Conservation (phyloP, 352 stramenopile species). For the Globisporangium emineosum region DNA sequence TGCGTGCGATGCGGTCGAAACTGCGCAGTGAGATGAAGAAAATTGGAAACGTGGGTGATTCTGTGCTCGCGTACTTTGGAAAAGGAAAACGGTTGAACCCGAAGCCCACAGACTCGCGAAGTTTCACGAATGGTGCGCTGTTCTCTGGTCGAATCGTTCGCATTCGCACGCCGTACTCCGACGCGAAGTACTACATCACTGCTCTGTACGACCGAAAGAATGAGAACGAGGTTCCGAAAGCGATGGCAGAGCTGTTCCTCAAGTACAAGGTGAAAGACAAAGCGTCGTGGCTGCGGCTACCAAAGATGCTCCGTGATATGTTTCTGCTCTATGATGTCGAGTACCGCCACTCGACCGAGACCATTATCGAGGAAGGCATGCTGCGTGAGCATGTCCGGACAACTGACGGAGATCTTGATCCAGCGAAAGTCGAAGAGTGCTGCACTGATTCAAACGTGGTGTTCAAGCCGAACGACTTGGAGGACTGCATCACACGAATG, state of each 20-base stretch:
- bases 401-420: slow-evolving; percentile 55
- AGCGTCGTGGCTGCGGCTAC: slow-evolving; percentile 43
- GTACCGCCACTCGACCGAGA: slow-evolving; percentile 56
- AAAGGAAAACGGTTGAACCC: slow-evolving; percentile 46
- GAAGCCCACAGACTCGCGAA: slow-evolving; percentile 34
- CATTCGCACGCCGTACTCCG: slow-evolving; percentile 56
- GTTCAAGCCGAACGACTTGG: slow-evolving; percentile 58
- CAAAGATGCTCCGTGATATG: slow-evolving; percentile 44
- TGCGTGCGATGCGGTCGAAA: slow-evolving; percentile 34
- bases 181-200: slow-evolving; percentile 41
- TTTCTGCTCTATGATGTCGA: slow-evolving; percentile 74
- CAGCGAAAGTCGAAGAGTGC: slow-evolving; percentile 46
- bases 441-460: slow-evolving; percentile 64
- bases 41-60: slow-evolving; percentile 27
- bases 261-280: slow-evolving; percentile 60
- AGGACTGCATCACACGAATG: slow-evolving; percentile 66
- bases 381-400: slow-evolving; percentile 55
- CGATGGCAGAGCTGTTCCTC: slow-evolving; percentile 31
- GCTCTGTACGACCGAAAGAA: slow-evolving; percentile 39
- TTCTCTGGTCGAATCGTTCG: slow-evolving; percentile 49
- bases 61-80: slow-evolving; percentile 64
- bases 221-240: slow-evolving; percentile 25
- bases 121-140: slow-evolving; percentile 43
- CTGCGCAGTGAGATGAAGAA: slow-evolving; percentile 66
- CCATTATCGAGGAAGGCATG: slow-evolving; percentile 57